Conservation (phyloP, 768 basidiomycete species). For the Suillus decipiens region DNA sequence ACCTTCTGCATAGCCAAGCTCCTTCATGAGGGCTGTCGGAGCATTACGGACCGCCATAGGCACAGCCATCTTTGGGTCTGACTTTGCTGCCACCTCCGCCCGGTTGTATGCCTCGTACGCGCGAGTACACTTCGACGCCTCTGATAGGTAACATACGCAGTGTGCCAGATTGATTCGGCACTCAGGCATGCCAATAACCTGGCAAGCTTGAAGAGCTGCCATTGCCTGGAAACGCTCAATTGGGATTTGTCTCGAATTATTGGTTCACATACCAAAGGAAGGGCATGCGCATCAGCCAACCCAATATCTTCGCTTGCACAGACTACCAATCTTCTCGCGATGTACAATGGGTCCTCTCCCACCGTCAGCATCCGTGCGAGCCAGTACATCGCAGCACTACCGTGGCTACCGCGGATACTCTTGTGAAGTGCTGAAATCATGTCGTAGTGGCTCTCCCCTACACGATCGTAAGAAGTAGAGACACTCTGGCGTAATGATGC, state of each 20-base stretch:
- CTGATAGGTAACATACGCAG: constrained; percentile 74
- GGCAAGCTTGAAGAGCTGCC: constrained; percentile 64
- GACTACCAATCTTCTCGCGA: constrained; percentile 73
- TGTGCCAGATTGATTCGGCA: constrained; percentile 80
- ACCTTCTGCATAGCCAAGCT: constrained; percentile 63
- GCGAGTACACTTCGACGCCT: constrained; percentile 80
- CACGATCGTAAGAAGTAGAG: constrained; percentile 69
- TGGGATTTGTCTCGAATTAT: constrained; percentile 13
- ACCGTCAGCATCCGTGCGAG: constrained; percentile 79
- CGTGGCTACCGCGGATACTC: constrained; percentile 74
- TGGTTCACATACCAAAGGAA: constrained; percentile 58
- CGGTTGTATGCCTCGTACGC: constrained; percentile 76
- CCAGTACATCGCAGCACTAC: constrained; percentile 85
- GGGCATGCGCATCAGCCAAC: constrained; percentile 72
- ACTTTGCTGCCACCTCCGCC: constrained; percentile 62
- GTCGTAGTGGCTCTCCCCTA: constrained; percentile 76
- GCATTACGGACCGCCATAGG: constrained; percentile 79
- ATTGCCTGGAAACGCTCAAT: constrained; percentile 47
- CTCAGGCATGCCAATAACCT: constrained; percentile 78
- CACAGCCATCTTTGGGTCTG: constrained; percentile 55
- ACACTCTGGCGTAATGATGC: constrained; percentile 61
- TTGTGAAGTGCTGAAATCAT: constrained; percentile 88
- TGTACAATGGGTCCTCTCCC: constrained; percentile 80
- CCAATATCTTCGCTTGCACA: constrained; percentile 89
- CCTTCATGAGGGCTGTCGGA: constrained; percentile 69